Conservation (phyloP, 2,329 filamentous ascomycete species). For the Delphinella strobiligena region DNA sequence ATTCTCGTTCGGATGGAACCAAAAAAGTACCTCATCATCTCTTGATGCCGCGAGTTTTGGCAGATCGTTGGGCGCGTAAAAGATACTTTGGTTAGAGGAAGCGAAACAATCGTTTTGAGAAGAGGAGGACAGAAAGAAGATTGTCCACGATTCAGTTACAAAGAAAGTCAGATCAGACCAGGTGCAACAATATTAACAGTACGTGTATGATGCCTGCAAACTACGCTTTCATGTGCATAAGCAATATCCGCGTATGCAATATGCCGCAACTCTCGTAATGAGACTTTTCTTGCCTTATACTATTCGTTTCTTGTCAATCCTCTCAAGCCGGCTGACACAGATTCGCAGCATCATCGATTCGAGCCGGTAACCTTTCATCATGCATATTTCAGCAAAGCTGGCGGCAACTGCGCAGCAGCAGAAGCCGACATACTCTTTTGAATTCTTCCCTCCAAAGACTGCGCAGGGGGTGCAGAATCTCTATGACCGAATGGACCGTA, state of each 20-base stretch:
- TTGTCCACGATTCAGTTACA: too few relatives aligned
- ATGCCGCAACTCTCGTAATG: too few relatives aligned
- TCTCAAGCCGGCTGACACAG: conserved; percentile 3
- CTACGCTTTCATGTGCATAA: too few relatives aligned
- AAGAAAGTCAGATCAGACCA: too few relatives aligned
- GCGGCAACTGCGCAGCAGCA: conserved; percentile 65
- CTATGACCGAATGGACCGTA: conserved; percentile 98
- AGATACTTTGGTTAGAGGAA: conserved; percentile 32
- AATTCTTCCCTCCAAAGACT: conserved; percentile 98
- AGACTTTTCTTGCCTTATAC: too few relatives aligned
- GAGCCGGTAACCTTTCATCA: conserved; percentile 34
- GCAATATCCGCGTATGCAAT: too few relatives aligned
- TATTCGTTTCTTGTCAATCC: conserved; percentile 6
- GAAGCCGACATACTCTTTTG: conserved; percentile 90
- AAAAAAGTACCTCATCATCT: background rate
- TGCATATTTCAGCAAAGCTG: conserved; percentile 95
- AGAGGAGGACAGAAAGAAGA: too few relatives aligned
- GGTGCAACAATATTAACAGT: too few relatives aligned
- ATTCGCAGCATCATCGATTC: conserved; percentile 1
- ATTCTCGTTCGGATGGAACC: background rate
- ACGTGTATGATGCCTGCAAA: too few relatives aligned
- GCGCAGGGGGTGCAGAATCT: conserved; percentile 96
- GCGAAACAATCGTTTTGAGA: too few relatives aligned
- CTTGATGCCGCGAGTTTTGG: conserved; percentile 40
- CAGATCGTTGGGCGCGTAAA: conserved; percentile 36